Conservation (phyloP, 2,329 filamentous ascomycete genomes). For the Ascosphaera aggregata region DNA sequence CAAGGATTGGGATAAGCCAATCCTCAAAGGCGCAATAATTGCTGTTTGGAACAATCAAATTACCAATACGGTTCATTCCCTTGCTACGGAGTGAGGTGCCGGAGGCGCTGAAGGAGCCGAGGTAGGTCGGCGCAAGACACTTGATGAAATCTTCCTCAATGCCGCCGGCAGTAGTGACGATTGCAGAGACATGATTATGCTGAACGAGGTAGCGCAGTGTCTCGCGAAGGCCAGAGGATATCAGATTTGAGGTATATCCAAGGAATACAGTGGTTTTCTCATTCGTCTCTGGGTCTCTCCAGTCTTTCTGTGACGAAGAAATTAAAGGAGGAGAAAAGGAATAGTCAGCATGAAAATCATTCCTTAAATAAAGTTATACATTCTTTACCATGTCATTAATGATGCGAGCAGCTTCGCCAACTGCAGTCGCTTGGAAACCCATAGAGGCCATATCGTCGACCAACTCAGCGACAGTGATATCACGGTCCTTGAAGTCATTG, state of each 20-base stretch:
- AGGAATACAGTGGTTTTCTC: slow-evolving; percentile 82
- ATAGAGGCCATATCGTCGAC: slow-evolving; percentile 62
- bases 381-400: slow-evolving; percentile 97
- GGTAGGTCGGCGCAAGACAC: slow-evolving; percentile 82
- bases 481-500: slow-evolving; percentile 44
- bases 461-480: slow-evolving; percentile 69
- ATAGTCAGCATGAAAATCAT: background rate
- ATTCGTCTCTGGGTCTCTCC: slow-evolving; percentile 56
- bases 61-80: slow-evolving; percentile 88
- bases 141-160: slow-evolving; percentile 98
- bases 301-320: slow-evolving; percentile 36
- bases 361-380: slow-evolving; percentile 4
- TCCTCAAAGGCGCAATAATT: slow-evolving; percentile 98
- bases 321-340: slow-evolving; percentile 4
- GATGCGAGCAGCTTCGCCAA: slow-evolving; percentile 71
- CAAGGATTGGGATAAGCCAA: slow-evolving; percentile 90
- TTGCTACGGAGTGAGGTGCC: slow-evolving; percentile 59
- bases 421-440: slow-evolving; percentile 61
- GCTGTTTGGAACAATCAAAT: slow-evolving; percentile 82
- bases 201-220: slow-evolving; percentile 81
- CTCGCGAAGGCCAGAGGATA: slow-evolving; percentile 82
- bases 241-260: slow-evolving; percentile 92
- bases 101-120: slow-evolving; percentile 58
- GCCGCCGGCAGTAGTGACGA: slow-evolving; percentile 88
- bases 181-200: slow-evolving; percentile 74